phyloP scores from a whole-genome alignment of 148 eudicot genomes.

The Chenopodium formosanum region DNA sequence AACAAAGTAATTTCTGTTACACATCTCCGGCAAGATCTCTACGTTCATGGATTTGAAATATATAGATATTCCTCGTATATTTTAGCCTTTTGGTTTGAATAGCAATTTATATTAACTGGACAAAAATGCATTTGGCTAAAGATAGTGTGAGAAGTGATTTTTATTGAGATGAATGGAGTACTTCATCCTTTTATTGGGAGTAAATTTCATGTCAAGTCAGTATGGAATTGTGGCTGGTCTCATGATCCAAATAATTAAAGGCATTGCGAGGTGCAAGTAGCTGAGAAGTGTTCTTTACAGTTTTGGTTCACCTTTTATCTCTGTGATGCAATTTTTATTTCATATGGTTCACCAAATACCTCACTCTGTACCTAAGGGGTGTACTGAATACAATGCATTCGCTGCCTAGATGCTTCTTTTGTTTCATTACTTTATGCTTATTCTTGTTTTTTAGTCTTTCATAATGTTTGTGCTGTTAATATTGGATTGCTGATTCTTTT shows the following conservation, averaged over 20 bases:
- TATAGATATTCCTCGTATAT: neutral
- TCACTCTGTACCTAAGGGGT: neutral
- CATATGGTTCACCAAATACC: neutral
- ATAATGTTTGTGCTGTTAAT: too few relatives aligned
- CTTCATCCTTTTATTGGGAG: neutral
- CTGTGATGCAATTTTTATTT: neutral
- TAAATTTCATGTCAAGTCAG: too few relatives aligned
- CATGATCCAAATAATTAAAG: too few relatives aligned
- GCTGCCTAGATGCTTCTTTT: too few relatives aligned
- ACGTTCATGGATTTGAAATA: neutral
- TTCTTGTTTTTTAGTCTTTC: too few relatives aligned
- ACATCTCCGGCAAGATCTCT: neutral
- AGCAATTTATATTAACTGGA: neutral
- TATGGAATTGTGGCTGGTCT: too few relatives aligned
- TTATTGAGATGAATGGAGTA: neutral
- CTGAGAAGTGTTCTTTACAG: neutral
- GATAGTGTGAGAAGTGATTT: neutral
- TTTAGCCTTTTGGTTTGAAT: neutral
- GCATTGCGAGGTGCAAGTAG: too few relatives aligned
- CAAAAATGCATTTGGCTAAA: neutral
- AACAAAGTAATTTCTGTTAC: too few relatives aligned
- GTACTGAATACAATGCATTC: too few relatives aligned
- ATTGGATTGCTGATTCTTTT: too few relatives aligned
- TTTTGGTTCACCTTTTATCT: neutral
- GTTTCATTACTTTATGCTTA: too few relatives aligned